Base-by-base conservation (phyloP, 2,329 filamentous ascomycete species). In the Cadophora malorum region DNA sequence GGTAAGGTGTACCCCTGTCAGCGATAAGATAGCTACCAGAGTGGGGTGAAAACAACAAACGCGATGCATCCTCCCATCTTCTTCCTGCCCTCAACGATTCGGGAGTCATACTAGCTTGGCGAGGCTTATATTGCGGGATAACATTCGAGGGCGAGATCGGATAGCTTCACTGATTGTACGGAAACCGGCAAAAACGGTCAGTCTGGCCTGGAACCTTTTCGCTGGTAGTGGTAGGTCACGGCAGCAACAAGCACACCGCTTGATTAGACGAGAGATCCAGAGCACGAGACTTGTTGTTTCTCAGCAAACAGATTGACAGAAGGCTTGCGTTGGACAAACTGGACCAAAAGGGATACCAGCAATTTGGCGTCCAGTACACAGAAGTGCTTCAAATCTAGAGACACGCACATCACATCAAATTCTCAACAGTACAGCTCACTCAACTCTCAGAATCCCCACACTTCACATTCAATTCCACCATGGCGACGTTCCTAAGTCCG, bases 21-120 rank as follows among this genome's bases (percentile, higher is more conserved):
- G 45, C 31, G n/a, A 21, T 60, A 65, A 66, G 64, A 61, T 61
- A 61, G 64, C 64, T 25, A 62, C n/a, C 59, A 62, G 28, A 50
- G 59, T 62, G 59, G 59, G 59, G 25, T 58, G 33, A 14, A 25
- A 45, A 45, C 35, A 59, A 41, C 56, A n/a, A 8, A 23, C 4
- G 28, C 5, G 28, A 28, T 41, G 21, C 55, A 58, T 58, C 56
- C 16, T 10, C 35, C n/a, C 28, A 59, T 41, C 56, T 23, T 45
- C 21, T 12, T 25, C 14, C 56, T n/a, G 33, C 21, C 21, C 56
- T 45, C 56, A 59, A 59, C 56, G 21, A 19, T 21, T 14, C 55
- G n/a, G 2, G 28, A 45, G 35, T 23, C 33, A n/a, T 45, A 41
- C 35, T 23, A 14, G 2, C 35, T 59, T 16, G 56, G 56, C 35